Evolutionary conservation across 345 rosid genomes (phyloP).

Genomic region (Viola odorata): DNA sequence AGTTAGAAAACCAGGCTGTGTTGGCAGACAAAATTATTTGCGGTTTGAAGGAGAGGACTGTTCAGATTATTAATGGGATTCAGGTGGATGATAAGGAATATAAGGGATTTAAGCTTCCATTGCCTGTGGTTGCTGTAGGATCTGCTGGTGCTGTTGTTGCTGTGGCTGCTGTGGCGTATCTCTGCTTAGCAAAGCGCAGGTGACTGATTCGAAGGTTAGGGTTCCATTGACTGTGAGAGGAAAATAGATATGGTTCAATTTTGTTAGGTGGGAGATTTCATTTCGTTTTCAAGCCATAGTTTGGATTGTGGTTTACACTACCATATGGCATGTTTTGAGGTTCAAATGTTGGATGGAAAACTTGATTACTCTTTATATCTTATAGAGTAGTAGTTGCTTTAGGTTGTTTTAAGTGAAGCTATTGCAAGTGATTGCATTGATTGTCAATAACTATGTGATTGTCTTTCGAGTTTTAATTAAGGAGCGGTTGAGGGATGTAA

Average conservation of each 20-base stretch:
- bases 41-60: conserved; percentile 37
- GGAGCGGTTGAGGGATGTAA: no score
- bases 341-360: conserved; percentile 2
- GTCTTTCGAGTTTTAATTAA: no score
- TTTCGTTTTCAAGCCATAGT: conserved; percentile 22
- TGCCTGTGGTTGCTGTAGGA: conserved; percentile 47
- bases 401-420: background rate
- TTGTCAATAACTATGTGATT: background rate
- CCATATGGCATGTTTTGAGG: conserved; percentile 21
- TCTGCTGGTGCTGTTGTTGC: conserved; percentile 42
- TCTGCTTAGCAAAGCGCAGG: conserved; percentile 37
- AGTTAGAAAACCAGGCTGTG: conserved; percentile 38
- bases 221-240: background rate
- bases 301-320: conserved; percentile 13
- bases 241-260: conserved; percentile 16
- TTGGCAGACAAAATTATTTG: conserved; percentile 31
- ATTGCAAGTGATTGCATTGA: background rate
- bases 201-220: conserved; percentile 24
- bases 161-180: conserved; percentile 43
- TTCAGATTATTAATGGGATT: conserved; percentile 32
- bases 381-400: conserved; percentile 10
- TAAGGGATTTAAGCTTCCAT: conserved; percentile 23
- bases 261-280: conserved; percentile 29
- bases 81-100: conserved; percentile 10
- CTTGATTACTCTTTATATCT: background rate